These are phyloP conservation scores for Triticum timopheevii DNA, from an alignment of 176 grass and related monocot species.

Conservation along the genomic window DNA sequence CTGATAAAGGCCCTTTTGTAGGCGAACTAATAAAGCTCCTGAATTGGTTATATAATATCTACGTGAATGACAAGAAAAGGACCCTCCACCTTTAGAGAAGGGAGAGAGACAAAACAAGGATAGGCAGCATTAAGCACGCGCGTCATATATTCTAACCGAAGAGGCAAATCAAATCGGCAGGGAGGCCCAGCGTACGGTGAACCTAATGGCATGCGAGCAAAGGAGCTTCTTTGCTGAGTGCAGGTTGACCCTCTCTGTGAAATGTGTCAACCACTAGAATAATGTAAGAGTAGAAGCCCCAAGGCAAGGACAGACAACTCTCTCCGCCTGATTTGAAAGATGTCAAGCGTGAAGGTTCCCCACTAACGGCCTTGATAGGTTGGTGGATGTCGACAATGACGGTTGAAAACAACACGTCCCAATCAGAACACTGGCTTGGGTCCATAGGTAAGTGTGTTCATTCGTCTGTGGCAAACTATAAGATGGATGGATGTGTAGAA, in stretches of 20 bases:
- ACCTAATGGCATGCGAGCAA: constrained; percentile 36
- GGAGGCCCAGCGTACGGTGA: constrained; percentile 18
- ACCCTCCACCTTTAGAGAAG: constrained; percentile 44
- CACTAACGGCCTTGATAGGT: constrained; percentile 37
- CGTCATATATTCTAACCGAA: constrained; percentile 40
- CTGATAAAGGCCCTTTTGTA: constrained; percentile 38
- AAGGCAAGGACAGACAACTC: constrained; percentile 44
- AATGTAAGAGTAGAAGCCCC: constrained; percentile 42
- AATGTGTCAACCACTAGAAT: constrained; percentile 66
- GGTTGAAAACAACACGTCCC: constrained; percentile 34
- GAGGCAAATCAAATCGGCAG: constrained; percentile 24
- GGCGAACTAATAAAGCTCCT: constrained; percentile 36
- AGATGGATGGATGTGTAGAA: constrained; percentile 14
- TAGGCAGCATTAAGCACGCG: constrained; percentile 64
- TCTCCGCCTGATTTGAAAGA: constrained; percentile 36
- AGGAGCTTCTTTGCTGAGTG: constrained; percentile 30
- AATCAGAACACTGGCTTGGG: constrained; percentile 13
- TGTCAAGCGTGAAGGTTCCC: constrained; percentile 45
- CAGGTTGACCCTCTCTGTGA: constrained; percentile 40
- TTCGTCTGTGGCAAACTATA: constrained; percentile 21
- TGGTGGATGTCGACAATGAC: constrained; percentile 47
- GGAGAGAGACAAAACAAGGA: constrained; percentile 51
- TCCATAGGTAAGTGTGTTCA: constrained; percentile 15
- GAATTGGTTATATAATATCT: constrained; percentile 38
- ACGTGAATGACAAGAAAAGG: constrained; percentile 37